phyloP scores from a whole-genome alignment of 225 moss, liverwort and hornwort species.

The Climacium dendroides region DNA sequence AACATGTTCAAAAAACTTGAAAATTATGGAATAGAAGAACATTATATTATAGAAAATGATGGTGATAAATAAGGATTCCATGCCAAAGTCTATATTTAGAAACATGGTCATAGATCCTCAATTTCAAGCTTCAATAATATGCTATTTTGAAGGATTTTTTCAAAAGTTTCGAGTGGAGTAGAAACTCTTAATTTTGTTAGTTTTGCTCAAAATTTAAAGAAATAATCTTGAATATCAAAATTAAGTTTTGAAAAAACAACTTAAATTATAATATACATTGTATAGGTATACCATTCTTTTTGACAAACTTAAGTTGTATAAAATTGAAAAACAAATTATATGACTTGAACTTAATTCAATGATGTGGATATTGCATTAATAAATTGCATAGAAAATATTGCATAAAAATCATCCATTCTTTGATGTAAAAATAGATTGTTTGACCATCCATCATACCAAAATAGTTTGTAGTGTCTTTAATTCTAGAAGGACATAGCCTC shows the following conservation, averaged over 20 bases:
- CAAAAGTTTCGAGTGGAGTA: neutral
- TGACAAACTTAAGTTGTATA: neutral
- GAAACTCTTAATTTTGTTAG: neutral
- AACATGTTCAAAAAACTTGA: no score
- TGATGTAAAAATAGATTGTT: neutral
- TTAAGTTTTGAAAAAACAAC: neutral
- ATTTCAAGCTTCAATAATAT: neutral
- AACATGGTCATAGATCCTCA: neutral
- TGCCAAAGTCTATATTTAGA: no score
- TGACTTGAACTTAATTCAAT: neutral
- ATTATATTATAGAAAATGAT: neutral
- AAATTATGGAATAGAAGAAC: no score
- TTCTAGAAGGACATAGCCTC: rapidly evolving
- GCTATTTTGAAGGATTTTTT: rapidly evolving
- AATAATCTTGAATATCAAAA: neutral
- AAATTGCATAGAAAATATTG: neutral
- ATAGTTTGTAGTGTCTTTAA: neutral
- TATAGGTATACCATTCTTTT: rapidly evolving
- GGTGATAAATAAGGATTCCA: no score
- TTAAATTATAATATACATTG: neutral
- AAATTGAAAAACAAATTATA: neutral
- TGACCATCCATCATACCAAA: neutral
- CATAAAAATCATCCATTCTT: neutral
- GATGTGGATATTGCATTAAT: neutral
- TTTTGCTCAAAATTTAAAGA: neutral